Conservation (phyloP, 495 filamentous ascomycete species). For the Tricharina praecox region DNA sequence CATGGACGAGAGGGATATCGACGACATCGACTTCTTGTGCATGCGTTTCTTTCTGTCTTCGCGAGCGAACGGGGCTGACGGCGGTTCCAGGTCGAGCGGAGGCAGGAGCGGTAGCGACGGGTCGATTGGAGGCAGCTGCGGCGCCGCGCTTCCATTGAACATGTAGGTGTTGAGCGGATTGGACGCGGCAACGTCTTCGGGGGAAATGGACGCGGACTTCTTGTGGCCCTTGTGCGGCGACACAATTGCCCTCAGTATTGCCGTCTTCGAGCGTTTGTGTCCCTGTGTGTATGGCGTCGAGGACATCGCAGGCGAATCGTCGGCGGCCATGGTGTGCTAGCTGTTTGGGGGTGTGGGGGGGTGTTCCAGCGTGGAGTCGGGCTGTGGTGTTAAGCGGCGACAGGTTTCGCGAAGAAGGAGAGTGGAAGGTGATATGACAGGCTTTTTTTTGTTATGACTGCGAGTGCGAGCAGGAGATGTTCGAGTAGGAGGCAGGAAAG, state of each 20-base stretch:
- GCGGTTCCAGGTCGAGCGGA: conserved; percentile 14
- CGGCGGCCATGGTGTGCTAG: neutral
- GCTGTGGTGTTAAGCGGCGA: neutral
- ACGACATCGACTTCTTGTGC: conserved; percentile 25
- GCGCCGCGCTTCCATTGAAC: conserved; percentile 15
- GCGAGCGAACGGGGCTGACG: conserved; percentile 20
- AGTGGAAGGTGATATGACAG: neutral
- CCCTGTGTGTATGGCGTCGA: conserved; percentile 8
- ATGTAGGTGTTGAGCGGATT: conserved; percentile 25
- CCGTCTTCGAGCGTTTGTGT: conserved; percentile 25
- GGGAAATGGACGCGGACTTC: conserved; percentile 9
- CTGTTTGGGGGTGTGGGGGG: neutral
- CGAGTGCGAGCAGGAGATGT: too few species aligned
- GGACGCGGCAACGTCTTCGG: conserved; percentile 2
- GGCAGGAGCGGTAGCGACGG: conserved; percentile 14
- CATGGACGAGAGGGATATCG: conserved; percentile 22
- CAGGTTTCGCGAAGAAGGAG: neutral
- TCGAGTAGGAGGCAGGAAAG: too few species aligned
- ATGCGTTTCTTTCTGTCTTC: conserved; percentile 12
- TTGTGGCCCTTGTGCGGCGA: conserved; percentile 23
- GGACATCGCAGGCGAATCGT: neutral
- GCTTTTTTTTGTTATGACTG: neutral
- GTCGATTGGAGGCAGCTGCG: conserved; percentile 20
- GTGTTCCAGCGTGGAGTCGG: too few species aligned
- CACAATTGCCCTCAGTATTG: conserved; percentile 26